These are phyloP conservation scores for Candida multigemmis DNA, from an alignment of 805 yeast species.

Conservation along the genomic window DNA sequence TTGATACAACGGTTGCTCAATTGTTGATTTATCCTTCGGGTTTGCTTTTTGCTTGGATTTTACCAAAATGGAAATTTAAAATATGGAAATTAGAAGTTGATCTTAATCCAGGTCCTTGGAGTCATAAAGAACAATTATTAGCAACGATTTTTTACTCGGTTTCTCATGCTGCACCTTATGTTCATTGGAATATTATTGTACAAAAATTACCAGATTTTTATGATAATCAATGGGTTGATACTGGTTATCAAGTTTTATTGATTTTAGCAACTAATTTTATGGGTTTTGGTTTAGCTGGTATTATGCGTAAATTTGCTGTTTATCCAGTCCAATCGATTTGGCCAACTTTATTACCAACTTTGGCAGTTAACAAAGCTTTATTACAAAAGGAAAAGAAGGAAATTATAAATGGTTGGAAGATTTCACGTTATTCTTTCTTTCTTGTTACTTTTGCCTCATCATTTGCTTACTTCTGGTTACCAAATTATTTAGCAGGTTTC, in stretches of 20 bases:
- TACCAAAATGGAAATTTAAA: slow-evolving; percentile 33
- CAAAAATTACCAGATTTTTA: slow-evolving; percentile 12
- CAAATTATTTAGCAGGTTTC: slow-evolving; percentile 15
- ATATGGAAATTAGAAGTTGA: slow-evolving; percentile 24
- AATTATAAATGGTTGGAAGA: slow-evolving; percentile 21
- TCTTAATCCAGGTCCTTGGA: slow-evolving; percentile 59
- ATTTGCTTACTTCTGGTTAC: slow-evolving; percentile 20
- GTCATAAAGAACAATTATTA: slow-evolving; percentile 51
- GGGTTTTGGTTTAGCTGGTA: slow-evolving; percentile 23
- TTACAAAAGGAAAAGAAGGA: slow-evolving; percentile 14
- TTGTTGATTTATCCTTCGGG: slow-evolving; percentile 40
- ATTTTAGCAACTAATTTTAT: slow-evolving; percentile 14
- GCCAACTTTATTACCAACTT: slow-evolving; percentile 32
- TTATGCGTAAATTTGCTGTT: slow-evolving; percentile 26
- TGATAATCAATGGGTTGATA: slow-evolving; percentile 14
- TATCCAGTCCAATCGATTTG: slow-evolving; percentile 45
- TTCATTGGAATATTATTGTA: slow-evolving; percentile 16
- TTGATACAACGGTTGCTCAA: slow-evolving; percentile 36
- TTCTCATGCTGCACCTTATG: slow-evolving; percentile 10
- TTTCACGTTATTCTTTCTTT: slow-evolving; percentile 16
- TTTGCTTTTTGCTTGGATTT: slow-evolving; percentile 18
- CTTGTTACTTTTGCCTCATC: slow-evolving; percentile 21
- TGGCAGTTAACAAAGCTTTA: slow-evolving; percentile 19
- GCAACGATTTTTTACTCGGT: slow-evolving; percentile 27
- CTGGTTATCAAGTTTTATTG: slow-evolving; percentile 15